Percentiles rank a stretch among this genome's conserved stretches.
phyloP scores from a whole-genome alignment of 2,329 filamentous ascomycete species.

The Epichloe coenophiala region DNA sequence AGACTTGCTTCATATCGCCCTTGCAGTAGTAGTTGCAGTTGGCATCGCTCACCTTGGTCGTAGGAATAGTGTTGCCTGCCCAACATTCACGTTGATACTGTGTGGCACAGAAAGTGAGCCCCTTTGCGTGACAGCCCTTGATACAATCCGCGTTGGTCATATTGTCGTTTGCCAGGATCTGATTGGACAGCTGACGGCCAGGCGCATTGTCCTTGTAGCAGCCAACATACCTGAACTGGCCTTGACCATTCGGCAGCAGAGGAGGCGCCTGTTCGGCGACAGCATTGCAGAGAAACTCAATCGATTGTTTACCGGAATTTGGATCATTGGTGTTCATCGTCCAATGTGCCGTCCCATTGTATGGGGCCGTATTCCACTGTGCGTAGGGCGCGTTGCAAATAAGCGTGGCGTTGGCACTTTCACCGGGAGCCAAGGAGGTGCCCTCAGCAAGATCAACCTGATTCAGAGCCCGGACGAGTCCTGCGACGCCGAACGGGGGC shows the following conservation, averaged over 20 bases:
- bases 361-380: conserved; percentile 42
- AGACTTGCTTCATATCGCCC: conserved; percentile 35
- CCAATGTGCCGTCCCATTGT: conserved; percentile 35
- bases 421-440: conserved; percentile 31
- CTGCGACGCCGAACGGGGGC: conserved; percentile 41
- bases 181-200: conserved; percentile 32
- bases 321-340: conserved; percentile 45
- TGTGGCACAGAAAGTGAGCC: conserved; percentile 31
- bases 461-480: conserved; percentile 40
- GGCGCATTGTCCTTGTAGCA: conserved; percentile 45
- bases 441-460: conserved; percentile 45
- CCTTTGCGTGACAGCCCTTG: conserved; percentile 22
- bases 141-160: conserved; percentile 34
- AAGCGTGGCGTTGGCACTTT: conserved; percentile 37
- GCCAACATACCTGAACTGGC: conserved; percentile 37
- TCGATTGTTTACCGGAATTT: conserved; percentile 34
- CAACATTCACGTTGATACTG: conserved; percentile 41
- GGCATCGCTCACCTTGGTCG: conserved; percentile 25
- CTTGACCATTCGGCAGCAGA: conserved; percentile 27
- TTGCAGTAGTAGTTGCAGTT: conserved; percentile 39
- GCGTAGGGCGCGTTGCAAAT: conserved; percentile 42
- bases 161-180: conserved; percentile 25
- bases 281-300: conserved; percentile 38
- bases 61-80: conserved; percentile 36
- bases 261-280: conserved; percentile 40